Evolutionary conservation across 352 stramenopile genomes (phyloP), one percentile per base, ranked within the genome.

Genomic region (Globisporangium radiosum): DNA sequence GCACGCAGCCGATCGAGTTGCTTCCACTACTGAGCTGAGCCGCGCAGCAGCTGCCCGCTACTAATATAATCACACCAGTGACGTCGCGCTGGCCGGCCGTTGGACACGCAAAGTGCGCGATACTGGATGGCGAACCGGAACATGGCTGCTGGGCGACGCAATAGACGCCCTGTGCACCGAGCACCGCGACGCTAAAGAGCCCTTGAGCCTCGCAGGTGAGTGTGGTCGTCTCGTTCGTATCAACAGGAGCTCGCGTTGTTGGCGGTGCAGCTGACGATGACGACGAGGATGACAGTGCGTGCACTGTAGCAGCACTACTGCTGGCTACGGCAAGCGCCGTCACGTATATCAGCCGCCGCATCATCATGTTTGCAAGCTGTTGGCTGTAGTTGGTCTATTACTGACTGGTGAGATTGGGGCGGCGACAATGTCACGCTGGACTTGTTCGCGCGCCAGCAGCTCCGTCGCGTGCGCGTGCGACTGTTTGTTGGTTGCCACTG

Each of bases 11-110:
- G 42, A 86, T 52, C 6, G 54, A 25, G 1, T 67, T 73, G 7
- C 47, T 67, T 1, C 37, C 25, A 17, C 81, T 44, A 4, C 71
- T 60, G 4, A 25, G 25, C 25, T 1, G 25, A 25, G 25, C 25
- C 25, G 76, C 70, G 47, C 76, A 86, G 69, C 76, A 86, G 54
- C 69, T 81, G 54, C 75, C 73, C 25, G 36, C 38, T 13, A 49
- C 25, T 9, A 86, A 51, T 39, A 45, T 52, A 7, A 43, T 47
- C 0, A 11, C 19, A 2, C 64, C 63, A 7, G 52, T 67, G 33
- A 61, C n/a, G 7, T 25, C 54, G 5, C 50, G 49, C 25, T 68
- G 62, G 25, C 73, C 73, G 10, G 59, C 56, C 7, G 44, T 48
- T 3, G 76, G 76, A 50, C 76, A 86, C 0, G 64, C 63, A n/a